Evolutionary conservation across 805 yeast genomes (phyloP).

Genomic region (Starmera caribaea): DNA sequence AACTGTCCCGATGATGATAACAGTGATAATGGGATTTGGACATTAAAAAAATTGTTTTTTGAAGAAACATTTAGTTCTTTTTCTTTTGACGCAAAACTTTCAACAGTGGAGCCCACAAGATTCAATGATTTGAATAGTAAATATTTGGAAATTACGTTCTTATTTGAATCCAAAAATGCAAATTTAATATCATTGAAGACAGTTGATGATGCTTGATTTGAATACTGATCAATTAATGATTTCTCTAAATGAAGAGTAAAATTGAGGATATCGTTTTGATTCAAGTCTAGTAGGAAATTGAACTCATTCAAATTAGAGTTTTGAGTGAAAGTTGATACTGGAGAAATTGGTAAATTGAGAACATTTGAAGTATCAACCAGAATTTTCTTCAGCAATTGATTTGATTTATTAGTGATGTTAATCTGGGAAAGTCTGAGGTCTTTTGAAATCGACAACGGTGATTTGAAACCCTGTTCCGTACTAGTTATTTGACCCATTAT

Average conservation of each 20-base stretch:
- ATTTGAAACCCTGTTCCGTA: not conserved
- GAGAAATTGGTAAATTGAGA: constrained; percentile 2
- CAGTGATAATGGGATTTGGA: not conserved
- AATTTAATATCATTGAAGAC: constrained; percentile 1
- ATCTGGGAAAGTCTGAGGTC: not conserved
- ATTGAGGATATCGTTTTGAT: not conserved
- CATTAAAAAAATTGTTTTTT: not conserved
- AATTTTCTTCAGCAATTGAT: not conserved
- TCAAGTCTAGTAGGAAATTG: constrained; percentile 4
- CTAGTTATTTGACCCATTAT: constrained; percentile 3
- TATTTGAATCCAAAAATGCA: not conserved
- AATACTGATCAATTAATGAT: not conserved
- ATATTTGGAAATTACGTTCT: not conserved
- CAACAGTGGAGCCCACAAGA: too few relatives aligned
- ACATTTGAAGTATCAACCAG: not conserved
- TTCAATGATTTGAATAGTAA: not conserved
- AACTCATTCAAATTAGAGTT: constrained; percentile 4
- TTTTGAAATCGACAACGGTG: not conserved
- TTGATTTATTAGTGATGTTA: not conserved
- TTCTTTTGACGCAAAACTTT: not conserved
- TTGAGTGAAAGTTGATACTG: constrained; percentile 5
- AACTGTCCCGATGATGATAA: not conserved
- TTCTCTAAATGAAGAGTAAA: constrained; percentile 2
- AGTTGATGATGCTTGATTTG: not conserved
- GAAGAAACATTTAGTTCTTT: not conserved